Evolutionary conservation across 2,329 filamentous ascomycete genomes (phyloP).

Genomic region (Ambrosiella xylebori): DNA sequence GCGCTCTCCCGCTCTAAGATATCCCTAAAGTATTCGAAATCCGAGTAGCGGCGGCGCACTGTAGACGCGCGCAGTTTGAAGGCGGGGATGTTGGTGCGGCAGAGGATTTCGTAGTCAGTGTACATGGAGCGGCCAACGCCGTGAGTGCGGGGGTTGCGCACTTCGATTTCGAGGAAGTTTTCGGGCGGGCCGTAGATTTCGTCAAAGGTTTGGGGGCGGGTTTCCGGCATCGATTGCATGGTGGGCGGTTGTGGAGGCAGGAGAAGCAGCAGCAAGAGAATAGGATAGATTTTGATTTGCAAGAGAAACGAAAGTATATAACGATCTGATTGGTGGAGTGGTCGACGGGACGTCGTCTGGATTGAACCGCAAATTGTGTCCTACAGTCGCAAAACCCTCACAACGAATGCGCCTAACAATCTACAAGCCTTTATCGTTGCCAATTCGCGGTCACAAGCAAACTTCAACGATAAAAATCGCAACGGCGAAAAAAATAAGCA

Average conservation of each 20-base stretch:
- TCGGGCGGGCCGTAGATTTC: conserved; percentile 97
- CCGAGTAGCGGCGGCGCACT: conserved; percentile 86
- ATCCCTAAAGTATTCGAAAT: conserved; percentile 98
- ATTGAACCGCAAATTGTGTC: not conserved
- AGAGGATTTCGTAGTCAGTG: conserved; percentile 96
- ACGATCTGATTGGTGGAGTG: not conserved
- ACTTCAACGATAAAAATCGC: too few relatives aligned
- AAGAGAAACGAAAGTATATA: too few relatives aligned
- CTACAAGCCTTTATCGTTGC: too few relatives aligned
- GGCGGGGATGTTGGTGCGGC: conserved; percentile 94
- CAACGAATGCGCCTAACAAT: not conserved
- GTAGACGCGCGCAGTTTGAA: conserved; percentile 86
- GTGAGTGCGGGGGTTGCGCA: conserved; percentile 83
- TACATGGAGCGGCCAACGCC: conserved; percentile 94
- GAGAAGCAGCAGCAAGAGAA: not conserved
- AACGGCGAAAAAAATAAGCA: too few relatives aligned
- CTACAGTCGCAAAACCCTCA: not conserved
- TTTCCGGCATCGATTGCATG: conserved; percentile 51
- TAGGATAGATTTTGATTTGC: not conserved
- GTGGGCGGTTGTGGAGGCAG: conserved; percentile 25
- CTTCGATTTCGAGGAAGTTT: conserved; percentile 98
- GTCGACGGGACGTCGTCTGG: not conserved
- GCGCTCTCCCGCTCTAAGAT: conserved; percentile 91
- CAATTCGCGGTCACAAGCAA: too few relatives aligned
- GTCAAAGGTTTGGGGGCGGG: conserved; percentile 87